Conservation (phyloP, 768 basidiomycete genomes). For the Antrodiella citrinella region DNA sequence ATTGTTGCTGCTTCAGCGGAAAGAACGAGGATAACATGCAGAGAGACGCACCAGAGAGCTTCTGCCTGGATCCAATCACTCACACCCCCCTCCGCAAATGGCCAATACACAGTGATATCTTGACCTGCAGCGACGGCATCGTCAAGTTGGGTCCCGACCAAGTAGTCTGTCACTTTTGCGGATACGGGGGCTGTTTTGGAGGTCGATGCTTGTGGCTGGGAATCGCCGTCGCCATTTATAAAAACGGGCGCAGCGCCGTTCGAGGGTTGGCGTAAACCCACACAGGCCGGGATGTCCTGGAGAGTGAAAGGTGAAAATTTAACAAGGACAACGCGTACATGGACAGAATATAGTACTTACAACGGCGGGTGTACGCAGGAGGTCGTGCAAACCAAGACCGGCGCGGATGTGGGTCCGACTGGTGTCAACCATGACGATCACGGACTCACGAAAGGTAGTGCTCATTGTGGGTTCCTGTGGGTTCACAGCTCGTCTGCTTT, state of each 20-base stretch:
- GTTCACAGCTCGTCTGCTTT: too few species aligned
- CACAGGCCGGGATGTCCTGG: conserved; percentile 75
- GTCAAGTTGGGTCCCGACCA: conserved; percentile 75
- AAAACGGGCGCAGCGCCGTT: conserved; percentile 21
- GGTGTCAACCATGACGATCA: conserved; percentile 75
- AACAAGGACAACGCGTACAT: not conserved
- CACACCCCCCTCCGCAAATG: conserved; percentile 67
- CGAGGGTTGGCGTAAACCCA: conserved; percentile 50
- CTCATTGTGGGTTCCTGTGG: conserved; percentile 12
- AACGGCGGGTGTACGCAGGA: conserved; percentile 66
- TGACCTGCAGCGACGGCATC: conserved; percentile 71
- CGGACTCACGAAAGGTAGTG: conserved; percentile 59
- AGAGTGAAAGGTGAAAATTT: not conserved
- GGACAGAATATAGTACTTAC: too few species aligned
- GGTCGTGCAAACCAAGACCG: conserved; percentile 73
- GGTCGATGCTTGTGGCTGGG: conserved; percentile 26
- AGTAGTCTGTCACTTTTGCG: conserved; percentile 65
- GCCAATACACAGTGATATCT: conserved; percentile 73
- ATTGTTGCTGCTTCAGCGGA: conserved; percentile 1
- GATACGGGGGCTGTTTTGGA: conserved; percentile 36
- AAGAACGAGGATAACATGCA: not conserved
- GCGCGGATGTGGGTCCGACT: conserved; percentile 63
- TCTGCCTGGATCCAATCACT: conserved; percentile 81
- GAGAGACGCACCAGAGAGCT: conserved; percentile 66
- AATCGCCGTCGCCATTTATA: conserved; percentile 11